These are phyloP conservation scores for Acanthamoeba rhysodes DNA, from an alignment of 208 protist genomes.

Conservation along the genomic window DNA sequence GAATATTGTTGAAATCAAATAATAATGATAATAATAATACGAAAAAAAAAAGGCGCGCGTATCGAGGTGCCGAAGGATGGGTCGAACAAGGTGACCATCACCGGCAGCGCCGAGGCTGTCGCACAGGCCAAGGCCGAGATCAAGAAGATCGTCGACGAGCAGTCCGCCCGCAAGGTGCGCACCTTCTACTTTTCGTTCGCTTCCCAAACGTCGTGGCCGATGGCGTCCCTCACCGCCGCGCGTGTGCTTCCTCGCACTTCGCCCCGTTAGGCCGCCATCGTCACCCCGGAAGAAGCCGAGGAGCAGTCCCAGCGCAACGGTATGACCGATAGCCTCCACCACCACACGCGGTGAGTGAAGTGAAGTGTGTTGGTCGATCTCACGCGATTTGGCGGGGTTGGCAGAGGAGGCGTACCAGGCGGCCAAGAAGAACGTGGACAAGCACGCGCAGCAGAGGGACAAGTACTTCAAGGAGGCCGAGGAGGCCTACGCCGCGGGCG, in stretches of 20 bases:
- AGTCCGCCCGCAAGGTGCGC: conserved; percentile 9
- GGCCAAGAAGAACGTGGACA: conserved; percentile 60
- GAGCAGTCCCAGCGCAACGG: conserved; percentile 40
- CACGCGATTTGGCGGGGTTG: background rate
- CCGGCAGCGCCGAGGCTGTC: conserved; percentile 26
- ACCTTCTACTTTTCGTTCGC: too few relatives aligned
- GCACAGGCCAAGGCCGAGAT: conserved; percentile 43
- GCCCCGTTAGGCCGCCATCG: conserved; percentile 11
- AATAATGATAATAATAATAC: too few relatives aligned
- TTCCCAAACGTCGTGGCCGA: background rate
- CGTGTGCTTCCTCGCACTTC: background rate
- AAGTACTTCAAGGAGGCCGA: conserved; percentile 69
- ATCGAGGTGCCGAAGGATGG: conserved; percentile 61
- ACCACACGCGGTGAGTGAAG: background rate
- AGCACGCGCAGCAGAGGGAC: conserved; percentile 61
- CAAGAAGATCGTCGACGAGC: conserved; percentile 46
- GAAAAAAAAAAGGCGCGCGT: background rate
- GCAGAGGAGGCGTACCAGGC: conserved; percentile 52
- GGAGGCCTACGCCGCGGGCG: conserved; percentile 37
- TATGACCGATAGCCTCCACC: background rate
- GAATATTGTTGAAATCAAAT: too few relatives aligned
- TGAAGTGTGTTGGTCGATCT: background rate
- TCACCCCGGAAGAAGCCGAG: conserved; percentile 36
- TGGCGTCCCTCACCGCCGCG: background rate
- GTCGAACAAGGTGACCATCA: conserved; percentile 44